These are phyloP conservation scores for Fusarium setosum DNA, from an alignment of 2,329 filamentous ascomycete genomes.

Conservation along the genomic window DNA sequence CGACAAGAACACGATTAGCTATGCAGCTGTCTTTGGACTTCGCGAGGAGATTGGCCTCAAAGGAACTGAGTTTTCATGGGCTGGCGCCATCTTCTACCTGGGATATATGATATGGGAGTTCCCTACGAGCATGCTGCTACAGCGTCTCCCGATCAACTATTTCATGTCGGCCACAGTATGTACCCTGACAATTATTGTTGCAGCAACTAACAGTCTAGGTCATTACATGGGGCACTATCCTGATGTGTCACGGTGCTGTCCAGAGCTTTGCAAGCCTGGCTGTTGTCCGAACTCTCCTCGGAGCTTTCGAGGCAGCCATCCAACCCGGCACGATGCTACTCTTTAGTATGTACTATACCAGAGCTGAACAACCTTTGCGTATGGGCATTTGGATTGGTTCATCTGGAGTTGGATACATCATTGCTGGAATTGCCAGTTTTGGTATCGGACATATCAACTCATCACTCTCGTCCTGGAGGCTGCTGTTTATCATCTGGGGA, in stretches of 20 bases:
- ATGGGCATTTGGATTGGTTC: slow-evolving; percentile 38
- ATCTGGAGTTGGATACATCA: slow-evolving; percentile 28
- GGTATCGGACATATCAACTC: slow-evolving; percentile 35
- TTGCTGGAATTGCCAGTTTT: slow-evolving; percentile 33
- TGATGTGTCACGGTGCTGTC: slow-evolving; percentile 23
- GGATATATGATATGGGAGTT: slow-evolving; percentile 51
- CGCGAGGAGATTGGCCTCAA: slow-evolving; percentile 49
- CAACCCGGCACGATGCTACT: slow-evolving; percentile 31
- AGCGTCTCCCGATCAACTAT: slow-evolving; percentile 20
- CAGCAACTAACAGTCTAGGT: slow-evolving; percentile 1
- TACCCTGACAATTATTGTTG: not conserved
- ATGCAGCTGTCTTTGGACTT: slow-evolving; percentile 54
- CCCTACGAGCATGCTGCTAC: slow-evolving; percentile 44
- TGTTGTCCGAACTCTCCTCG: slow-evolving; percentile 18
- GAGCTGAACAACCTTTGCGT: slow-evolving; percentile 26
- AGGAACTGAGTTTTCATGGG: slow-evolving; percentile 52
- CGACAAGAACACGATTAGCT: slow-evolving; percentile 43
- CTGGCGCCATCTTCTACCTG: slow-evolving; percentile 55
- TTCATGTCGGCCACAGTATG: slow-evolving; percentile 29
- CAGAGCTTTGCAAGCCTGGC: slow-evolving; percentile 11
- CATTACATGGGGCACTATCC: slow-evolving; percentile 14
- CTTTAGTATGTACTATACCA: slow-evolving; percentile 34
- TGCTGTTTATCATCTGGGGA: slow-evolving; percentile 36
- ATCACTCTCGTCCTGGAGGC: slow-evolving; percentile 12
- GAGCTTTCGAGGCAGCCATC: slow-evolving; percentile 26